Percentiles rank a stretch among this genome's conserved stretches.
These are phyloP conservation scores for Dittrichia graveolens DNA, from an alignment of 129 eudicot species.

Conservation along the genomic window DNA sequence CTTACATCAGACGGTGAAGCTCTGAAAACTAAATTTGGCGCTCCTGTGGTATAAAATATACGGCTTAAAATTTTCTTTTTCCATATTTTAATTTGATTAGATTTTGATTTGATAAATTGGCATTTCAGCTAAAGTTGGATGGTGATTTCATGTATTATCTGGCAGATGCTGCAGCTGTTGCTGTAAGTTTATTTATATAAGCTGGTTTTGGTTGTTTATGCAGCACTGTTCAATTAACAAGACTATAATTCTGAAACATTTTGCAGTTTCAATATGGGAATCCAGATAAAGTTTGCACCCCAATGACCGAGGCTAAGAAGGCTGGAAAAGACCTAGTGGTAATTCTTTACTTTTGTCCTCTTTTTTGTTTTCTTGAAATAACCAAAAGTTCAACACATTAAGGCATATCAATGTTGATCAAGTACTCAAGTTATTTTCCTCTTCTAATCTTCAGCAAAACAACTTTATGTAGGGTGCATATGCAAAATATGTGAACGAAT, in stretches of 20 bases:
- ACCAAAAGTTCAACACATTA: too few species aligned
- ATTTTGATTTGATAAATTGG: constrained; percentile 11
- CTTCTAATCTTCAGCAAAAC: not conserved
- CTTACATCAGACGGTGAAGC: constrained; percentile 56
- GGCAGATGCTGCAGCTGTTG: constrained; percentile 94
- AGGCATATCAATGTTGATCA: not conserved
- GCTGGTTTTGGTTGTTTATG: not conserved
- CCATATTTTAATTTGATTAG: not conserved
- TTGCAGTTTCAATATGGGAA: constrained; percentile 92
- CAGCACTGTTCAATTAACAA: not conserved
- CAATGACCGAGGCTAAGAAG: constrained; percentile 81
- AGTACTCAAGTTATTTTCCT: not conserved
- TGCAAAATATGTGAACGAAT: constrained; percentile 78
- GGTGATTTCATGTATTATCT: constrained; percentile 92
- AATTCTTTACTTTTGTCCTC: constrained; percentile 14
- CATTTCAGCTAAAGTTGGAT: constrained; percentile 66
- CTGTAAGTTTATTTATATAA: constrained; percentile 47
- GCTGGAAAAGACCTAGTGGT: constrained; percentile 84
- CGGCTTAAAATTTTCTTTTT: not conserved
- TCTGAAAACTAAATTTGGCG: constrained; percentile 65
- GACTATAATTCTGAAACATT: not conserved
- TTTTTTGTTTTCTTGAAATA: not conserved
- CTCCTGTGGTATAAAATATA: constrained; percentile 55
- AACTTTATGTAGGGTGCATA: constrained; percentile 62
- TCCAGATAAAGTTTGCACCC: constrained; percentile 83